Percentiles rank a stretch among this genome's conserved stretches.
Conservation (phyloP, 1,284 basidiomycete species). For the Tilletia horrida region DNA sequence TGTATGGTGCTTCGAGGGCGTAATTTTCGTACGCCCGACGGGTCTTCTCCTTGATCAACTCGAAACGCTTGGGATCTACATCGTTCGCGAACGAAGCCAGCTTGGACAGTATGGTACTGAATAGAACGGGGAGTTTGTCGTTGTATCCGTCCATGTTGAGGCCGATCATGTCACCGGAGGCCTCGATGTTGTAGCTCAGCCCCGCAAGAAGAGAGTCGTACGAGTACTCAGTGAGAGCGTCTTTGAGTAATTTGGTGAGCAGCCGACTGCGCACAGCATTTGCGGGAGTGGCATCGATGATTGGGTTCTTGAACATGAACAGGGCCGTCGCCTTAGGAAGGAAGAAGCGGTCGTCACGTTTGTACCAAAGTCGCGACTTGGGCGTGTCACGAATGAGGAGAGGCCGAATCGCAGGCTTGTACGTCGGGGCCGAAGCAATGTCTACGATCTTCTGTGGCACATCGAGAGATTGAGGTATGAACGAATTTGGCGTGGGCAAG, state of each 20-base stretch:
- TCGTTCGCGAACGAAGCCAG: slow-evolving; percentile 63
- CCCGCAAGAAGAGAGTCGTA: slow-evolving; percentile 93
- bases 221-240: slow-evolving; percentile 82
- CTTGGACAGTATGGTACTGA: slow-evolving; percentile 72
- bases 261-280: slow-evolving; percentile 62
- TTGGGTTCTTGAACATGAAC: slow-evolving; percentile 49
- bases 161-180: slow-evolving; percentile 68
- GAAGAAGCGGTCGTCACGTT: slow-evolving; percentile 54
- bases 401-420: slow-evolving; percentile 44
- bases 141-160: slow-evolving; percentile 82
- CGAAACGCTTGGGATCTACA: slow-evolving; percentile 71
- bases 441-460: slow-evolving; percentile 22
- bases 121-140: slow-evolving; percentile 81
- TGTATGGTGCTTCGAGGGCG: slow-evolving; percentile 77
- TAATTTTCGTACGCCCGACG: slow-evolving; percentile 65
- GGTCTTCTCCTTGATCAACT: slow-evolving; percentile 78
- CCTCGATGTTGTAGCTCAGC: slow-evolving; percentile 71
- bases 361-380: slow-evolving; percentile 51
- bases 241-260: slow-evolving; percentile 81
- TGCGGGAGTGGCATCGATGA: slow-evolving; percentile 52
- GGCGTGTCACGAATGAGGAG: slow-evolving; percentile 42
- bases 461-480: slow-evolving; percentile 50
- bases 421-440: background rate
- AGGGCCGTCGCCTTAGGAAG: slow-evolving; percentile 54
- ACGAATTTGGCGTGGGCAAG: slow-evolving; percentile 50